Percentiles rank a stretch among this genome's conserved stretches.
Conservation (phyloP, 805 yeast species). For the Maudiozyma barnettii region DNA sequence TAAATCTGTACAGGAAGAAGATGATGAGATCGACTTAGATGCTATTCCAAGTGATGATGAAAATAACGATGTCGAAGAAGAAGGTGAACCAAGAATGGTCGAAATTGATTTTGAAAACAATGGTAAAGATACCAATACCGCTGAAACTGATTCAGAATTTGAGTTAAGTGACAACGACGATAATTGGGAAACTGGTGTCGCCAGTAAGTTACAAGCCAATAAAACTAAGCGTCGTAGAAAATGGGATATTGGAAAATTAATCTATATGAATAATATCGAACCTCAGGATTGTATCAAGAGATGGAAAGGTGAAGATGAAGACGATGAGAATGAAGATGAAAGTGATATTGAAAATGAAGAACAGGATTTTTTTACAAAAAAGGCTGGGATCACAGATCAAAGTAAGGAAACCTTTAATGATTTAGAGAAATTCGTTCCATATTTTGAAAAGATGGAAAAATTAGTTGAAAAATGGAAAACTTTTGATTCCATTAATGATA, state of each 20-base stretch:
- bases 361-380: slow-evolving; percentile 48
- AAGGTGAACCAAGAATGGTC: slow-evolving; percentile 36
- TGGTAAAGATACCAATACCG: slow-evolving; percentile 32
- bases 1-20: slow-evolving; percentile 38
- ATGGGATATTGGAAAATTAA: slow-evolving; percentile 74
- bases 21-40: slow-evolving; percentile 41
- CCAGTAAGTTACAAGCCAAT: slow-evolving; percentile 48
- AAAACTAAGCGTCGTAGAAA: slow-evolving; percentile 36
- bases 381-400: slow-evolving; percentile 24
- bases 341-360: slow-evolving; percentile 30
- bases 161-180: slow-evolving; percentile 33
- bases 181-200: slow-evolving; percentile 36
- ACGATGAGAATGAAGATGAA: slow-evolving; percentile 36
- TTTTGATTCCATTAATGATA: slow-evolving; percentile 20
- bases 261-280: slow-evolving; percentile 69
- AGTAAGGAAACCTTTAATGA: slow-evolving; percentile 15
- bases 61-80: slow-evolving; percentile 33
- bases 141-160: slow-evolving; percentile 47
- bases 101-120: slow-evolving; percentile 39
- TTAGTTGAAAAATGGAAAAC: slow-evolving; percentile 26
- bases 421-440: slow-evolving; percentile 28
- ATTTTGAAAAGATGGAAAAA: slow-evolving; percentile 27
- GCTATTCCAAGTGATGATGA: slow-evolving; percentile 36
- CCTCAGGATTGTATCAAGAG: slow-evolving; percentile 64
- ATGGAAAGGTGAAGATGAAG: slow-evolving; percentile 51